Evolutionary conservation across 139 green algal genomes (phyloP).

Genomic region (Chara braunii): DNA sequence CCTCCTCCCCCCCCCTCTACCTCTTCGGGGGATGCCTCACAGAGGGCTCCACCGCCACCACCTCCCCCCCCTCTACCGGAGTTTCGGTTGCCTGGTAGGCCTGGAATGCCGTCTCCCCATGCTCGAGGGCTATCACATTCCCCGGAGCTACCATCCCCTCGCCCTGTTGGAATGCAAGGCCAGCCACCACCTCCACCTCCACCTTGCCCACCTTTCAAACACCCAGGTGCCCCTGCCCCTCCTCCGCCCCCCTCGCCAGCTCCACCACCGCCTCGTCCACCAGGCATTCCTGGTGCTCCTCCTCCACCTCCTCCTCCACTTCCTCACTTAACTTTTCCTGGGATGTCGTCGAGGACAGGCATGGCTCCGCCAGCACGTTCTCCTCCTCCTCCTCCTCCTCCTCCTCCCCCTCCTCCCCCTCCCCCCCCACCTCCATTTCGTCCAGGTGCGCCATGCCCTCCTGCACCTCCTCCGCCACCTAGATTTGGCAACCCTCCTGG

Average conservation of each 20-base stretch:
- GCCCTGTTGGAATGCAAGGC: neutral
- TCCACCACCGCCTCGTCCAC: conserved; percentile 3
- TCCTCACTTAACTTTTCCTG: conserved; percentile 19
- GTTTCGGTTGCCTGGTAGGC: neutral
- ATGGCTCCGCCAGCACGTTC: neutral
- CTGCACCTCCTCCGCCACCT: conserved; percentile 18
- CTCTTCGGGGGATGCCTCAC: neutral
- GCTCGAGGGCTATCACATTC: no score
- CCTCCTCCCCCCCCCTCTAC: conserved; percentile 14
- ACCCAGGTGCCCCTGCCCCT: conserved; percentile 3
- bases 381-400: conserved; percentile 32
- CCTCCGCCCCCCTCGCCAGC: conserved; percentile 1
- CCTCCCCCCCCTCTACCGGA: conserved; percentile 28
- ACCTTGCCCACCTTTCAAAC: neutral
- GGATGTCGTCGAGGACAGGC: neutral
- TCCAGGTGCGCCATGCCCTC: conserved; percentile 1
- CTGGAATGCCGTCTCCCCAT: no score
- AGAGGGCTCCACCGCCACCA: neutral
- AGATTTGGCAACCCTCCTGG: neutral
- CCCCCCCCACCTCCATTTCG: conserved; percentile 9
- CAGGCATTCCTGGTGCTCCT: conserved; percentile 1
- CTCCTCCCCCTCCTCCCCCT: conserved; percentile 14
- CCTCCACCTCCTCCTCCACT: conserved; percentile 26
- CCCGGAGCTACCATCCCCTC: no score
- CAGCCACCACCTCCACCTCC: conserved; percentile 3